A percentile compares a stretch with the other conserved stretches of the same genome.
These are phyloP conservation scores for Chlorella vulgaris DNA, from an alignment of 139 green algal genomes.

Conservation along the genomic window DNA sequence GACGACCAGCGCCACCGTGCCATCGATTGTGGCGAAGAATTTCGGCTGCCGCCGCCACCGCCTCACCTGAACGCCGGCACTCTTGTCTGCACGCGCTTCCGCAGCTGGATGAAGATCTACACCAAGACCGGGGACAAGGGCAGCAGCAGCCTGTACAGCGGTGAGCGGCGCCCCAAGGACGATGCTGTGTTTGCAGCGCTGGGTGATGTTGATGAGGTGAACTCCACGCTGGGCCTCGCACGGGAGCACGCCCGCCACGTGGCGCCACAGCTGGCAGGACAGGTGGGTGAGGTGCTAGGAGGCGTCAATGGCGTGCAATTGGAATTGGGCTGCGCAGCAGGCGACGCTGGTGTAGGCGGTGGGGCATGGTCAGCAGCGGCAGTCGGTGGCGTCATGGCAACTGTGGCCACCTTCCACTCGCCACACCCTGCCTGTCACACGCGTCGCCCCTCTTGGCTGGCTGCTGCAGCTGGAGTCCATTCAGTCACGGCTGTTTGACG, in stretches of 20 bases:
- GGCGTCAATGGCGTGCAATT: too few relatives aligned
- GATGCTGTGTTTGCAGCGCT: slow-evolving; percentile 84
- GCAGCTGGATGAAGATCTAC: slow-evolving; percentile 86
- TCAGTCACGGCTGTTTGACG: slow-evolving; percentile 91
- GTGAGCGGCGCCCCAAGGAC: slow-evolving; percentile 82
- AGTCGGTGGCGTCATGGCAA: background rate
- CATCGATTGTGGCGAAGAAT: background rate
- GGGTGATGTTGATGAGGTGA: slow-evolving; percentile 96
- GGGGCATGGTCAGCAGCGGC: background rate
- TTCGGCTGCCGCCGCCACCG: too few relatives aligned
- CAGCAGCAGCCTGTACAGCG: slow-evolving; percentile 88
- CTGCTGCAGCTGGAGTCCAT: slow-evolving; percentile 53
- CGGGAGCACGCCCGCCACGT: slow-evolving; percentile 46
- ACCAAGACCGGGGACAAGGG: slow-evolving; percentile 90
- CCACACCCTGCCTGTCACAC: background rate
- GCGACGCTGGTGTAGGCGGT: background rate
- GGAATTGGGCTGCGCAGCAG: background rate
- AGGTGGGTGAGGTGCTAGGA: slow-evolving; percentile 24
- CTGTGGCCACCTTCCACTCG: background rate
- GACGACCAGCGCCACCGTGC: too few relatives aligned
- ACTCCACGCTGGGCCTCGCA: slow-evolving; percentile 79
- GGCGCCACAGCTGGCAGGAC: slow-evolving; percentile 11
- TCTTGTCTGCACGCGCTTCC: background rate
- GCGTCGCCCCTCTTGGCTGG: too few relatives aligned
- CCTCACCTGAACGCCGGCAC: background rate